phyloP scores from a whole-genome alignment of 495 filamentous ascomycete species.

The Penicillium argentinense region DNA sequence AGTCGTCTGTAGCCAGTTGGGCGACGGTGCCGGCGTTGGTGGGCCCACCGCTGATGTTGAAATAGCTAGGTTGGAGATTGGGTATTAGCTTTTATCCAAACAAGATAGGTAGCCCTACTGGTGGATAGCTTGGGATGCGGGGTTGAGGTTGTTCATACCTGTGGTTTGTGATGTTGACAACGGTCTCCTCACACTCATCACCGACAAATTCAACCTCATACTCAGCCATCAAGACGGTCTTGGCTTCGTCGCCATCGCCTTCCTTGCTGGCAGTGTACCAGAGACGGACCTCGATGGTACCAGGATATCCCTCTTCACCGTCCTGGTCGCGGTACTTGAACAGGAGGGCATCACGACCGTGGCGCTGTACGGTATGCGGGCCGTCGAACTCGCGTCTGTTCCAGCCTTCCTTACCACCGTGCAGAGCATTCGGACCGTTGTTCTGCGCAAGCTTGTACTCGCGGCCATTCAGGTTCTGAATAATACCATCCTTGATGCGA shows the following conservation, averaged over 20 bases:
- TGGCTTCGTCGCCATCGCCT: conserved; percentile 39
- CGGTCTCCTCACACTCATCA: conserved; percentile 77
- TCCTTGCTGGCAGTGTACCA: conserved; percentile 77
- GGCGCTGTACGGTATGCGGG: conserved; percentile 59
- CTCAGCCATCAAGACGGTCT: conserved; percentile 74
- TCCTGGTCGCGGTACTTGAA: conserved; percentile 73
- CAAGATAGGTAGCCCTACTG: neutral
- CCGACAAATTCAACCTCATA: conserved; percentile 84
- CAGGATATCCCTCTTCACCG: conserved; percentile 84
- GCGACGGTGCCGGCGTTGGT: conserved; percentile 75
- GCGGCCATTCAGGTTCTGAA: conserved; percentile 71
- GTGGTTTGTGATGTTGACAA: conserved; percentile 90
- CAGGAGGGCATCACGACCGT: conserved; percentile 72
- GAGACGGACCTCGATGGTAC: conserved; percentile 73
- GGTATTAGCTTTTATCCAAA: neutral
- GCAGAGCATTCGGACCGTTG: conserved; percentile 74
- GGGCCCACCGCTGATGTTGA: conserved; percentile 70
- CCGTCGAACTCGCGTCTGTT: conserved; percentile 81
- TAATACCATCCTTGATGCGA: conserved; percentile 70
- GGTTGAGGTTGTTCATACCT: conserved; percentile 55
- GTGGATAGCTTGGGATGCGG: neutral
- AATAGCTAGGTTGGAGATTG: conserved; percentile 64
- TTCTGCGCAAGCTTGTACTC: conserved; percentile 69
- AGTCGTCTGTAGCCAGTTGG: conserved; percentile 65
- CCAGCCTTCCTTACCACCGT: conserved; percentile 83